Conservation (phyloP, 805 yeast genomes). For the Nematodospora valgi region DNA sequence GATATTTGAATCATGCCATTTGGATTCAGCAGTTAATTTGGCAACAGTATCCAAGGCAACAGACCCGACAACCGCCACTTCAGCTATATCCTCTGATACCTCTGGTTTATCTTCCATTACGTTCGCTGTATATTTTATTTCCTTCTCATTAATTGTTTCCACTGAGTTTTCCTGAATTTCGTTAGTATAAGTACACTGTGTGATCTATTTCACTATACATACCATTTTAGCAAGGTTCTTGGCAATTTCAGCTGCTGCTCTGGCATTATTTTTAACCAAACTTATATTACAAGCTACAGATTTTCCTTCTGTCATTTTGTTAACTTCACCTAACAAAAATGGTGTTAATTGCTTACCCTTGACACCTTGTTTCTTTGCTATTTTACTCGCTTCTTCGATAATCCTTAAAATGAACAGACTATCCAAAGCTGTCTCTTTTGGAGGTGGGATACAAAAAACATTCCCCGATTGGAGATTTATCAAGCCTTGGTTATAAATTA, state of each 20-base stretch:
- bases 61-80: conserved; percentile 54
- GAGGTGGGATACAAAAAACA: conserved; percentile 82
- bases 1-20: conserved; percentile 67
- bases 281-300: conserved; percentile 69
- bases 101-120: background rate
- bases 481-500: conserved; percentile 44
- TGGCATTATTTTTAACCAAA: conserved; percentile 77
- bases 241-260: conserved; percentile 66
- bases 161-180: too few species aligned
- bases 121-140: too few species aligned
- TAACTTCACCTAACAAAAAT: conserved; percentile 61
- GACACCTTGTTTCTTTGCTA: conserved; percentile 52
- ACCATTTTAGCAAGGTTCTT: conserved; percentile 30
- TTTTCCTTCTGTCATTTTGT: conserved; percentile 63
- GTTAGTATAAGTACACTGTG: too few species aligned
- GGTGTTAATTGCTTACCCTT: conserved; percentile 80
- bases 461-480: conserved; percentile 69
- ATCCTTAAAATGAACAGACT: conserved; percentile 49
- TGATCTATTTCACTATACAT: too few species aligned
- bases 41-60: conserved; percentile 74
- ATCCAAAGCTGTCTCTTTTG: conserved; percentile 56
- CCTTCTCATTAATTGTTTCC: too few species aligned
- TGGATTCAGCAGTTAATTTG: conserved; percentile 26
- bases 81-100: background rate
- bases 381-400: conserved; percentile 54